A percentile compares a stretch with the other conserved stretches of the same genome.
Conservation (phyloP, 202 grass and related monocot genomes). For the Elaeis oleifera region DNA sequence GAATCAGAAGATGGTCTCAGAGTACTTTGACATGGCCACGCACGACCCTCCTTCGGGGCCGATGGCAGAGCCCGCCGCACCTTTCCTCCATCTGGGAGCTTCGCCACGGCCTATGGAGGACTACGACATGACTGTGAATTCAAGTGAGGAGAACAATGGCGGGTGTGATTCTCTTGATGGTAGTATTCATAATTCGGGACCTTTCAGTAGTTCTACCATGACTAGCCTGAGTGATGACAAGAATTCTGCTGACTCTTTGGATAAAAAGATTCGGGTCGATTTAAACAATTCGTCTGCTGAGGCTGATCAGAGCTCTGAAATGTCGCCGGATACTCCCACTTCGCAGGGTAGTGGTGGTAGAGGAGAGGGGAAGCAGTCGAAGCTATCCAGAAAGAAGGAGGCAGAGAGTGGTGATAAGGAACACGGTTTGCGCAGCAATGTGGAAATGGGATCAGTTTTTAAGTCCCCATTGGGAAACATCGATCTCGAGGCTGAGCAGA, state of each 20-base stretch:
- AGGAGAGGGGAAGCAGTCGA: conserved; percentile 10
- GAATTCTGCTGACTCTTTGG: conserved; percentile 2
- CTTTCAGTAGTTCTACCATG: conserved; percentile 31
- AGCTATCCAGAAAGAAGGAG: neutral
- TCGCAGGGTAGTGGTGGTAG: conserved; percentile 22
- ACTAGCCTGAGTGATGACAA: conserved; percentile 55
- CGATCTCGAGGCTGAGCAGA: conserved; percentile 59
- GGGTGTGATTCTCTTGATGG: conserved; percentile 26
- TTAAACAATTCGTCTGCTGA: conserved; percentile 8
- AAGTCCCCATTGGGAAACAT: conserved; percentile 40
- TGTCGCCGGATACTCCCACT: conserved; percentile 46
- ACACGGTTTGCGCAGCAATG: neutral
- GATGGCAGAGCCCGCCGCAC: conserved; percentile 11
- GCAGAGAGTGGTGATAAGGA: neutral
- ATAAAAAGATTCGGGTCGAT: conserved; percentile 20
- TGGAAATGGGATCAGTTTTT: conserved; percentile 29
- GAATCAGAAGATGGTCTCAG: conserved; percentile 64
- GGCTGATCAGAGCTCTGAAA: conserved; percentile 13
- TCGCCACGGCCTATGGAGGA: conserved; percentile 16
- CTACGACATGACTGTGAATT: conserved; percentile 37
- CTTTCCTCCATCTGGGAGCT: conserved; percentile 45
- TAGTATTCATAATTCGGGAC: conserved; percentile 34
- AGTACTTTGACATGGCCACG: conserved; percentile 47
- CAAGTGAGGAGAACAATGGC: neutral
- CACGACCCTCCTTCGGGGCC: neutral